phyloP scores from a whole-genome alignment of 2,329 filamentous ascomycete species.

The Ceratocystis harringtonii region DNA sequence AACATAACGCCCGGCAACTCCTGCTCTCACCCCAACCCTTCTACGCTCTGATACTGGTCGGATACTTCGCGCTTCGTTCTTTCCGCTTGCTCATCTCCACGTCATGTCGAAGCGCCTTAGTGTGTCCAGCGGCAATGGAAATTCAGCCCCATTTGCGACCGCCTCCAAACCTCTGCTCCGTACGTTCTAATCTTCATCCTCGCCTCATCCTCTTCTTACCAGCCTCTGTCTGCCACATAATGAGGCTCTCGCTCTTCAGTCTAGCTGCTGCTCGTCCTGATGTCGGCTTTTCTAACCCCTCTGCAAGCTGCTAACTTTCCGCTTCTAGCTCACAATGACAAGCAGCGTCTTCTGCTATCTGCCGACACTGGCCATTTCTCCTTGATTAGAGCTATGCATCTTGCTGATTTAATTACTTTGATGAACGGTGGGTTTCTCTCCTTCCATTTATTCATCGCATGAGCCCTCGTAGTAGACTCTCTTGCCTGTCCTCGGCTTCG shows the following conservation, averaged over 20 bases:
- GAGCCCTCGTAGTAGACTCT: background rate
- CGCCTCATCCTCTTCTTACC: background rate
- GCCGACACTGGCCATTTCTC: slow-evolving; percentile 60
- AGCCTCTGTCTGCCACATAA: no score
- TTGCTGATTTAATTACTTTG: slow-evolving; percentile 73
- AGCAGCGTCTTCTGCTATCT: slow-evolving; percentile 60
- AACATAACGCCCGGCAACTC: no score
- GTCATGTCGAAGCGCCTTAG: slow-evolving; percentile 50
- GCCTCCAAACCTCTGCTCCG: slow-evolving; percentile 19
- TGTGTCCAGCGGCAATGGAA: slow-evolving; percentile 32
- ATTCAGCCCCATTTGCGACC: slow-evolving; percentile 20
- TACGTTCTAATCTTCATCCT: slow-evolving; percentile 20
- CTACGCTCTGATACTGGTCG: no score
- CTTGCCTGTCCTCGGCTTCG: background rate
- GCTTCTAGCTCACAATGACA: slow-evolving; percentile 43
- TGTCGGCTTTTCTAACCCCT: background rate
- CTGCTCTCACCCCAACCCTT: no score
- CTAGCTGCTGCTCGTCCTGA: background rate
- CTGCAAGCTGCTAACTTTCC: background rate
- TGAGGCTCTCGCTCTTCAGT: background rate
- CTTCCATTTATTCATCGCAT: background rate
- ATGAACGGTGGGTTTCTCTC: slow-evolving; percentile 45
- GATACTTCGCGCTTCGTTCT: background rate
- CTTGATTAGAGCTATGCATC: slow-evolving; percentile 52
- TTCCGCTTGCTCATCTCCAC: background rate